A percentile compares a stretch with the other conserved stretches of the same genome.
phyloP scores from a whole-genome alignment of 2,329 filamentous ascomycete genomes.

The Stagonosporopsis cucurbitacearum region DNA sequence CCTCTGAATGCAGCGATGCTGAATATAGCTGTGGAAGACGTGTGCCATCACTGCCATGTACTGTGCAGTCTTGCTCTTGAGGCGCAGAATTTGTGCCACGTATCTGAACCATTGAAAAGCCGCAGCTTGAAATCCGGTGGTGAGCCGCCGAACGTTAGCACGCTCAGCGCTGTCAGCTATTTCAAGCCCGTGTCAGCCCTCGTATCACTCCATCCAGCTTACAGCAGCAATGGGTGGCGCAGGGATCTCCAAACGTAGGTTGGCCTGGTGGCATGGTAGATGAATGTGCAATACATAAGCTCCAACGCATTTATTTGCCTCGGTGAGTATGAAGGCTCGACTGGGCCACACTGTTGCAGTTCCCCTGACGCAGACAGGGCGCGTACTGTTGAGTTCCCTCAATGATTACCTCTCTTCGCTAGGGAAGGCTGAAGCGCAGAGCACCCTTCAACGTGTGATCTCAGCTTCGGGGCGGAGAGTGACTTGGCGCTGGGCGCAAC shows the following conservation, averaged over 20 bases:
- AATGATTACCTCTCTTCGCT: constrained; percentile 12
- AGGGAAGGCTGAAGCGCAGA: constrained; percentile 1
- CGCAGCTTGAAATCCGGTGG: background rate
- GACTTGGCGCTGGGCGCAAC: constrained; percentile 19
- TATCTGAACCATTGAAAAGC: background rate
- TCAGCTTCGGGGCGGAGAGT: constrained; percentile 16
- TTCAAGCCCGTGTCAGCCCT: constrained; percentile 7
- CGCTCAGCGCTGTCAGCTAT: constrained; percentile 11
- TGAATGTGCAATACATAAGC: no score
- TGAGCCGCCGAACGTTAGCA: background rate
- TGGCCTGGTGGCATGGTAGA: background rate
- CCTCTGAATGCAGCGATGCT: constrained; percentile 17
- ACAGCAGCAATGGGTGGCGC: background rate
- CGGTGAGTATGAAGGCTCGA: background rate
- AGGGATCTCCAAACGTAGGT: background rate
- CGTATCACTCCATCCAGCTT: constrained; percentile 4
- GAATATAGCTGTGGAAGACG: background rate
- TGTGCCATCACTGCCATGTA: no score
- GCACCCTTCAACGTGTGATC: constrained; percentile 12
- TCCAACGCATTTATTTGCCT: no score
- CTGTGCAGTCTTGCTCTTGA: background rate
- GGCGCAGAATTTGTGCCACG: background rate
- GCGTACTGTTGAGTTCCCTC: constrained; percentile 5
- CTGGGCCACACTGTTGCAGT: background rate
- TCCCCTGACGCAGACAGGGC: background rate